Conservation (phyloP, 805 yeast genomes). For the Kuraishia hungarica region DNA sequence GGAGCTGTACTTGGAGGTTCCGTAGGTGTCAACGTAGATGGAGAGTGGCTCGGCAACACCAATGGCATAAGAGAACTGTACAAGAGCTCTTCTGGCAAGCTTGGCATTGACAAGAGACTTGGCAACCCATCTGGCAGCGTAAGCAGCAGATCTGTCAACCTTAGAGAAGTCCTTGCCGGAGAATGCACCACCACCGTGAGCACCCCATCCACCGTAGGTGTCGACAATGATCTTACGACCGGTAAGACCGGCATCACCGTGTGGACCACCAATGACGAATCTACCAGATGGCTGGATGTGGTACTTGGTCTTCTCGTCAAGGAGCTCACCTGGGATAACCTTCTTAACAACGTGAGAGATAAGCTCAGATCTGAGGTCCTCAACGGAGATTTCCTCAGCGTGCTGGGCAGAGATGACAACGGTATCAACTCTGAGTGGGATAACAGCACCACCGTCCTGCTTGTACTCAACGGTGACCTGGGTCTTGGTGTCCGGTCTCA, state of each 20-base stretch:
- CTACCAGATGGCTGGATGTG: constrained; percentile 99
- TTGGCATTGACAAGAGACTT: constrained; percentile 94
- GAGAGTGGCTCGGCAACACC: constrained; percentile 99
- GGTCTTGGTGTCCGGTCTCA: constrained; percentile 99
- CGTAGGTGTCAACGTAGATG: constrained; percentile 95
- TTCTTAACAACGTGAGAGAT: constrained; percentile 76
- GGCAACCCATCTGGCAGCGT: constrained; percentile 99
- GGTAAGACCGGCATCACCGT: constrained; percentile 99
- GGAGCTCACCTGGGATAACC: constrained; percentile 83
- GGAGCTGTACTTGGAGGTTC: constrained; percentile 87
- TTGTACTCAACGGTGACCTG: constrained; percentile 97
- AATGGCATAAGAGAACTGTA: constrained; percentile 98
- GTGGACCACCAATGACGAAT: constrained; percentile 99
- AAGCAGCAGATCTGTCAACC: constrained; percentile 99
- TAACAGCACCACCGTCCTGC: constrained; percentile 90
- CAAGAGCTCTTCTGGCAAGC: constrained; percentile 93
- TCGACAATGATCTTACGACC: constrained; percentile 99
- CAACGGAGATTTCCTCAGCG: constrained; percentile 92
- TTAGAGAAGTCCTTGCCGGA: constrained; percentile 99
- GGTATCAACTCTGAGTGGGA: constrained; percentile 95
- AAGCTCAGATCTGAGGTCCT: constrained; percentile 76
- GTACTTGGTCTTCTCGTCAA: constrained; percentile 92
- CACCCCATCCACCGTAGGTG: constrained; percentile 99
- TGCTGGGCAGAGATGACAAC: constrained; percentile 97
- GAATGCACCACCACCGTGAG: constrained; percentile 99